phyloP scores from a whole-genome alignment of 108 stramenopile genomes.

The Phaeodactylum tricornutum region DNA sequence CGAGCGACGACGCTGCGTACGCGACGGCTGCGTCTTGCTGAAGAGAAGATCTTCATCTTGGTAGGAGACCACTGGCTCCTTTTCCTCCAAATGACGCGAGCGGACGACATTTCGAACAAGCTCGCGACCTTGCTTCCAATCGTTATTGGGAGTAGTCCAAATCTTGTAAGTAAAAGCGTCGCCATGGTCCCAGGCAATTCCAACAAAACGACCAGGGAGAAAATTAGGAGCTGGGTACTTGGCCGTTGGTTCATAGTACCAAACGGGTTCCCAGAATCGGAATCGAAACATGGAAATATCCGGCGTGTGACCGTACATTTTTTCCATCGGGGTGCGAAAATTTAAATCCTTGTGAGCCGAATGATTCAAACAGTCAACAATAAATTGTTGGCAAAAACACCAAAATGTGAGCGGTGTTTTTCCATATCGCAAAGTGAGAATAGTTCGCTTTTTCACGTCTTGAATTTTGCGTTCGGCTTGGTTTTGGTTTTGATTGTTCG shows the following conservation, averaged over 20 bases:
- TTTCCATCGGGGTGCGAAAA: conserved; percentile 2
- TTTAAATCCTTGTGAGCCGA: background rate
- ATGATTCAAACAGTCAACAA: background rate
- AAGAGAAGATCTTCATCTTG: too few relatives aligned
- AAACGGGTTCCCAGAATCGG: background rate
- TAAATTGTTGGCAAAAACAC: background rate
- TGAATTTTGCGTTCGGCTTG: background rate
- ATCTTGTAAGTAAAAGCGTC: background rate
- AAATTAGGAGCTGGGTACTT: background rate
- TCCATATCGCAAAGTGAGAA: background rate
- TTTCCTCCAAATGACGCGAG: too few relatives aligned
- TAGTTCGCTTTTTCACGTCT: background rate
- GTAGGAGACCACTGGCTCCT: too few relatives aligned
- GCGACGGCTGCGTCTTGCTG: too few relatives aligned
- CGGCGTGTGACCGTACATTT: background rate
- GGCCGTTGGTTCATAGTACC: conserved; percentile 2
- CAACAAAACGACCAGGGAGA: background rate
- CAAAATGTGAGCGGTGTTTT: conserved; percentile 2
- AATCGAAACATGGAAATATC: conserved; percentile 5
- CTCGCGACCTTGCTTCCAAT: too few relatives aligned
- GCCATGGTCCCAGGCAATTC: conserved; percentile 4
- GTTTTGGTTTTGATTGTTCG: conserved; percentile 2
- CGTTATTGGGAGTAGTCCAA: too few relatives aligned
- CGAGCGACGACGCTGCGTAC: too few relatives aligned
- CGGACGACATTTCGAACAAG: too few relatives aligned